Percentiles rank a stretch among this genome's conserved stretches.
phyloP scores from a whole-genome alignment of 1,139 yeast species.

The Kluyveromyces sp. region DNA sequence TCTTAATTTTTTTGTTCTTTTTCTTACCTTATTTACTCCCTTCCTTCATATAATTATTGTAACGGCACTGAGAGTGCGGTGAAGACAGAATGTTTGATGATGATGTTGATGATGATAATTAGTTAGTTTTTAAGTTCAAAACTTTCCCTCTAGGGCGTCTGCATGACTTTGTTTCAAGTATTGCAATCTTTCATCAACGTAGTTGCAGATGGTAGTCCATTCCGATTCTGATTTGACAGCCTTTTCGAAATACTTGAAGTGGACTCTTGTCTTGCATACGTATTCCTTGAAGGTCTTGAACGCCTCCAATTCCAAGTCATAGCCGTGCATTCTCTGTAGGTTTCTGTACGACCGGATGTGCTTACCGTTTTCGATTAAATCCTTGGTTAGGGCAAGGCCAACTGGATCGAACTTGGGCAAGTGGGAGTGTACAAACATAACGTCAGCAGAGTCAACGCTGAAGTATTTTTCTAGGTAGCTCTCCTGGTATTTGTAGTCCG shows the following conservation, averaged over 20 bases:
- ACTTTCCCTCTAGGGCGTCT: conserved; percentile 9
- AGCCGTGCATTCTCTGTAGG: conserved; percentile 18
- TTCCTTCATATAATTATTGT: too few relatives aligned
- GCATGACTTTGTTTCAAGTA: conserved; percentile 19
- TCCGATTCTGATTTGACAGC: conserved; percentile 10
- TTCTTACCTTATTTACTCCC: too few relatives aligned
- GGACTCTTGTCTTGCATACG: conserved; percentile 18
- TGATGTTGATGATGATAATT: too few relatives aligned
- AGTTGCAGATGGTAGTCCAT: conserved; percentile 21
- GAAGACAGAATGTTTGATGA: too few relatives aligned
- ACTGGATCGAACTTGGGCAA: conserved; percentile 29
- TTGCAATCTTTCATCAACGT: conserved; percentile 17
- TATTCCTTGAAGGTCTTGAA: conserved; percentile 22
- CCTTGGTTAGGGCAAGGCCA: conserved; percentile 18
- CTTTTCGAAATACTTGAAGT: conserved; percentile 22
- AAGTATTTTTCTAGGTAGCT: conserved; percentile 14
- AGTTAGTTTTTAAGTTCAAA: not conserved
- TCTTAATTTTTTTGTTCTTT: too few relatives aligned
- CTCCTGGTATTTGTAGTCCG: conserved; percentile 17
- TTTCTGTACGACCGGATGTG: conserved; percentile 26
- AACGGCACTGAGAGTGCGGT: too few relatives aligned
- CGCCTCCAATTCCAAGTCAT: conserved; percentile 27
- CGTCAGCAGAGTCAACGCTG: conserved; percentile 15
- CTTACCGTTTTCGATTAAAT: conserved; percentile 20
- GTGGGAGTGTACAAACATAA: conserved; percentile 29